Evolutionary conservation across 148 eudicot genomes (phyloP), one percentile per base, ranked within the genome.

Genomic region (Spergularia marina): DNA sequence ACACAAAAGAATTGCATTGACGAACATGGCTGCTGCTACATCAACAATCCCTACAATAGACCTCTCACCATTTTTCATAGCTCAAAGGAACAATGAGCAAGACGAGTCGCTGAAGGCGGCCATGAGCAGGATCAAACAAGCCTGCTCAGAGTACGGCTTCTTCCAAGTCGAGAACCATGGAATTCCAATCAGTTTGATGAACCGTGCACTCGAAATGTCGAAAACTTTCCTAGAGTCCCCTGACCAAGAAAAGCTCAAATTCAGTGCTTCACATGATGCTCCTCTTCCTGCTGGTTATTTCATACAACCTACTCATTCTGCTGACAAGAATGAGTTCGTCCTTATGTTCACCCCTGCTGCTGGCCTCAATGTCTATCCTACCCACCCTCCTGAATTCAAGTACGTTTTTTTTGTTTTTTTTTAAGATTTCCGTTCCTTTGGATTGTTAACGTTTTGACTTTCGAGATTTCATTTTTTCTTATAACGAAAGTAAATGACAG

Each of bases 321-420:
- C 8, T 6, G 73, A 70, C 23, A 70, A 70, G 47, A 70, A 70
- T 70, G 73, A 70, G 73, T 70, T 70, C 53, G 73, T 70, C 0
- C 40, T 70, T 0, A 70, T 70, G 73, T 70, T 70, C 53, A 70
- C 12, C 54, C 73, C 73, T 53, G 12, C 60, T 70, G 15, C 73
- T 70, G 73, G 73, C 25, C 53, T 70, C 10, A 70, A 70, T 70
- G 47, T 70, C 25, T 70, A 53, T 70, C 73, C 73, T 70, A 53
- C 60, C 30, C 11, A 53, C 30, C 73, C 73, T 6, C 41, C 73
- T 70, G 41, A 53, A 12, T 70, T 70, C 60, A 53, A 53, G 73
- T 70, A 70, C 30, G 47, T 70, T n/a, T 3, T 47, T 4, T 49
- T 12, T 70, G 10, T 3, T 47, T 4, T 49, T 12, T 16, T 10